Percentiles rank a stretch among this genome's conserved stretches.
Evolutionary conservation across 2,329 filamentous ascomycete species (phyloP).

Genomic region (Hortaea werneckii): DNA sequence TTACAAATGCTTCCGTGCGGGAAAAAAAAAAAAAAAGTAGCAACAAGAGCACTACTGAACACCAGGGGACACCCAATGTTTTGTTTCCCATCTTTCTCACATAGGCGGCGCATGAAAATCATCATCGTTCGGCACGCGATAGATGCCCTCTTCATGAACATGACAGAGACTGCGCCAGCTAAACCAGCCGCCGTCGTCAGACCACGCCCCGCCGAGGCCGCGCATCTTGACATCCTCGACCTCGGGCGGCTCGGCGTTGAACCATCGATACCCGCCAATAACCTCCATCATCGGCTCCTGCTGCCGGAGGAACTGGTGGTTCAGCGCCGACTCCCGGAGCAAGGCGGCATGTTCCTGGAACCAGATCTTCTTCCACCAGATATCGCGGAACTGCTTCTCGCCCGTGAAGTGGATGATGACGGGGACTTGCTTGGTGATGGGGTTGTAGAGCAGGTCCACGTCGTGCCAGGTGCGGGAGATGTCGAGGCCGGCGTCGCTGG

Average conservation of each 20-base stretch:
- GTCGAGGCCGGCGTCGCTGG: background rate
- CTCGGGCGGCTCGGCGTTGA: too few species aligned
- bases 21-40: too few species aligned
- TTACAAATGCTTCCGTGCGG: too few species aligned
- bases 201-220: background rate
- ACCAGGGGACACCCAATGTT: too few species aligned
- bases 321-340: background rate
- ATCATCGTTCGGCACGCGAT: background rate
- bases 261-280: background rate
- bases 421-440: conserved; percentile 16
- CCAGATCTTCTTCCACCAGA: conserved; percentile 25
- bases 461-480: conserved; percentile 11
- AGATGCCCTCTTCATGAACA: background rate
- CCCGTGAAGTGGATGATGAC: conserved; percentile 21
- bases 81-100: too few species aligned
- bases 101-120: background rate
- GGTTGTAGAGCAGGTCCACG: conserved; percentile 18
- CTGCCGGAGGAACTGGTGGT: background rate
- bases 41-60: too few species aligned
- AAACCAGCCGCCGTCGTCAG: background rate
- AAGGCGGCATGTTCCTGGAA: conserved; percentile 14
- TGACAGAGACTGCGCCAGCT: conserved; percentile 1
- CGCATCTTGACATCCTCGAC: background rate
- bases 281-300: background rate
- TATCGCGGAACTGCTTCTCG: conserved; percentile 18